Base-by-base conservation (phyloP, 2,329 filamentous ascomycete species). In the Diaporthe batatas region DNA sequence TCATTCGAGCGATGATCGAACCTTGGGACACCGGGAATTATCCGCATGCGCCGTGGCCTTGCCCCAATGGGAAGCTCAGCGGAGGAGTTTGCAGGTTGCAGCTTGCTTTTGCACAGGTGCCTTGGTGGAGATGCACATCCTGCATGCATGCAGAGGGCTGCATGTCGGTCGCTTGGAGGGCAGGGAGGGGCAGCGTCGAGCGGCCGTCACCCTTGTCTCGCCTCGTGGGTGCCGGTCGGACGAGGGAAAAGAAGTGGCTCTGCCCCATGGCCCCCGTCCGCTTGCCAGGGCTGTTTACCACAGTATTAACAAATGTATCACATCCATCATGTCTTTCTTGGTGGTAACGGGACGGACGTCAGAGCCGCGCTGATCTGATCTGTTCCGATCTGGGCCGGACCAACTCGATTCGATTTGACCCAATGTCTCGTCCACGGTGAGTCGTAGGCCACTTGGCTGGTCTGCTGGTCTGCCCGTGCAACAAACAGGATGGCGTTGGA, bases 221-320 rank as follows among this genome's bases (percentile, higher is more conserved):
- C 73, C 73, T 74, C 73, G 73, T 74, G 73, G 73, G 51, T 54
- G 72, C 55, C 68, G 21, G 68, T 47, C 32, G 59, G 42, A 70
- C 14, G n/a, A 11, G 34, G 47, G 21, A 57, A 29, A 6, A 32
- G 21, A n/a, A 65, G 18, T 23, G 59, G 42, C 21, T 36, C 29
- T 44, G 44, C 51, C 12, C 59, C 44, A 11, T 65, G 29, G 39
- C 39, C 39, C 39, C 16, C 39, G 16, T 18, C 14, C 16, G 4
- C 25, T 6, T 18, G 29, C 55, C 55, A 53, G 39, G 34, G 57
- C 47, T 29, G 16, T 39, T 55, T 6, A 21, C 18, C 44, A 47
- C 42, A 44, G 42, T 44, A 39, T 53, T 44, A 44, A 44, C 29
- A 25, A 39, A 39, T 23, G n/a, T 42, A 42, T 42, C 14, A 23